Base-by-base conservation (phyloP, 495 filamentous ascomycete genomes). In the Podospora pseudocomata region DNA sequence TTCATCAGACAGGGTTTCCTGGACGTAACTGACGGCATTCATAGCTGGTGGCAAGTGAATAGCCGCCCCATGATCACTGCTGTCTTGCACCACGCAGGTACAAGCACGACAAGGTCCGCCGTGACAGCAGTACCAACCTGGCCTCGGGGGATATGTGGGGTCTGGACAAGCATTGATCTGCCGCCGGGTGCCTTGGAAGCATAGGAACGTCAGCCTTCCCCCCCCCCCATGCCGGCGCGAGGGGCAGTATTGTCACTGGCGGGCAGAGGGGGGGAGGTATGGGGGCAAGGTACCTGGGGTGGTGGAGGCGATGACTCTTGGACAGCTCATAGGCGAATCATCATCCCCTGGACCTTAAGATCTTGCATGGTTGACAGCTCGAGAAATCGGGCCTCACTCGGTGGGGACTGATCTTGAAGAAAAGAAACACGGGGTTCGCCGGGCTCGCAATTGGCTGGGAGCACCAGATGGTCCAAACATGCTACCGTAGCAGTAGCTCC, bases 1-100 rank as follows among this genome's bases (percentile, higher is more conserved):
- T 66, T 73, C 71, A 67, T 60, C 63, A 65, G 20, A 63, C 72
- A 68, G 49, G 63, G 73, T 59, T 34, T 26, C 70, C 39, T 63
- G 62, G 56, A 23, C 39, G 56, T 30, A n/a, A 39, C 57, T 66
- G 71, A 61, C 56, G 65, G 34, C 57, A 66, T 15, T 62, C 27
- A 28, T 58, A 59, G 67, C 63, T 71, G 66, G 73, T 75, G 74
- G 74, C 72, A 58, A 70, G 70, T 63, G 11, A 18, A 66, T 71
- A 74, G 69, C 72, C 74, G 75, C 74, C 75, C 64, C 66, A 57
- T 49, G 64, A 66, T 66, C 63, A n/a, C 27, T 39, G 20, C 54
- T 32, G 19, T 44, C 18, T 44, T 34, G 44, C 32, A 64, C 60
- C 44, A 49, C 58, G 23, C 49, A 26, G 58, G 34, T 23, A 39